Evolutionary conservation across 208 protist genomes (phyloP).

Genomic region (Wallacemonas sp.): DNA sequence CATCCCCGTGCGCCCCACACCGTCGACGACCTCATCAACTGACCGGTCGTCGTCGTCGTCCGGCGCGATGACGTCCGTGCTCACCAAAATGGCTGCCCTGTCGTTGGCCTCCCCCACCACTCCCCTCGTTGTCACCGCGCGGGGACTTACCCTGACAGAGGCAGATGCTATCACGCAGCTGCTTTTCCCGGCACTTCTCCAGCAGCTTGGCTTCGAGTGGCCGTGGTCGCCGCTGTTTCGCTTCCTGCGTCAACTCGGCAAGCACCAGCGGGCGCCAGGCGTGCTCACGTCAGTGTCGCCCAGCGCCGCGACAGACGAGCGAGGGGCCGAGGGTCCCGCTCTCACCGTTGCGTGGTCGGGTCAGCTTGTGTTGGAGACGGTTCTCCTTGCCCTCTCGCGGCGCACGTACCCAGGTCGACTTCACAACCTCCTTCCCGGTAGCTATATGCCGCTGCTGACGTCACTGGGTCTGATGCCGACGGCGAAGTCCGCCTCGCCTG

Average conservation of each 20-base stretch:
- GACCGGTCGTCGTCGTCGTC: too few species aligned
- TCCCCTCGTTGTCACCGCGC: constrained; percentile 26
- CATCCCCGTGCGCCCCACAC: constrained; percentile 24
- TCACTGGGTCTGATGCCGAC: constrained; percentile 24
- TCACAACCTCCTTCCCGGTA: constrained; percentile 59
- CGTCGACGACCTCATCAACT: not conserved
- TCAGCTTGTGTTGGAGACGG: constrained; percentile 33
- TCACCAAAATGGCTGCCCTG: not conserved
- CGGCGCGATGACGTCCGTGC: not conserved
- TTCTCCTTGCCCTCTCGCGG: constrained; percentile 37
- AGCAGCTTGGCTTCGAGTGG: constrained; percentile 83
- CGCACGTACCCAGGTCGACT: constrained; percentile 67
- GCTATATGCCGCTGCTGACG: constrained; percentile 46
- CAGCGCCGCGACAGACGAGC: not conserved
- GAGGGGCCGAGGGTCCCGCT: not conserved
- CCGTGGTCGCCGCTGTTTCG: constrained; percentile 73
- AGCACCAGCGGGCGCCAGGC: constrained; percentile 20
- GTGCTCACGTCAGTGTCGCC: not conserved
- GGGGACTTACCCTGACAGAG: constrained; percentile 49
- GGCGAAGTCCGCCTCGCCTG: not conserved
- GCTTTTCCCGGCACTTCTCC: constrained; percentile 63
- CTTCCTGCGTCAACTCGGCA: constrained; percentile 43
- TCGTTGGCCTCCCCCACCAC: not conserved
- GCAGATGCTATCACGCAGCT: constrained; percentile 50
- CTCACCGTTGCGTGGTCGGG: constrained; percentile 41